phyloP scores from a whole-genome alignment of 2,329 filamentous ascomycete genomes.

The Stachybotrys chartarum region DNA sequence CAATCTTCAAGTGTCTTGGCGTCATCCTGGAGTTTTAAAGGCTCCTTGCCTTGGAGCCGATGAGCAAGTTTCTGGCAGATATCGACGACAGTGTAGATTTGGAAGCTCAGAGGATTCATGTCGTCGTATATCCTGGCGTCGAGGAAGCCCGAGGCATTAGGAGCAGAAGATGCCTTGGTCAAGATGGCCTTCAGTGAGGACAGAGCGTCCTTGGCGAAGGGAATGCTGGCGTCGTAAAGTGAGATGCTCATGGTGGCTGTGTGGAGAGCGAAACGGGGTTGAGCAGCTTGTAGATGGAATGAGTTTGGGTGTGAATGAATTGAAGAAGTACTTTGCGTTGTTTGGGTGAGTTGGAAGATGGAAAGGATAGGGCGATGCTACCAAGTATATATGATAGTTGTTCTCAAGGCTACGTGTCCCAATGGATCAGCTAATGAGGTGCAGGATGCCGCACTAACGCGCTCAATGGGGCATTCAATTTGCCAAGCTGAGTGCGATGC shows the following conservation, averaged over 20 bases:
- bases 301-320: too few relatives aligned
- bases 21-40: constrained; percentile 16
- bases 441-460: too few relatives aligned
- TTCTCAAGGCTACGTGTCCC: too few relatives aligned
- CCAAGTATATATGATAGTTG: too few relatives aligned
- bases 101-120: constrained; percentile 36
- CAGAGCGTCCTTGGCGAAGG: constrained; percentile 21
- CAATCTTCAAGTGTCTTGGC: constrained; percentile 25
- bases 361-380: too few relatives aligned
- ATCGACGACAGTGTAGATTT: constrained; percentile 26
- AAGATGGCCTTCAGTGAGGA: constrained; percentile 25
- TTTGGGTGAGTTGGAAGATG: too few relatives aligned
- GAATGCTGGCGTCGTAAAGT: constrained; percentile 33
- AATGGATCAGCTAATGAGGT: too few relatives aligned
- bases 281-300: too few relatives aligned
- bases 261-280: not conserved
- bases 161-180: constrained; percentile 15
- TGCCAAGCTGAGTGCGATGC: too few relatives aligned
- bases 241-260: constrained; percentile 26
- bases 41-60: constrained; percentile 23
- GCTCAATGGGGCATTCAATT: too few relatives aligned
- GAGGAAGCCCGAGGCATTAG: constrained; percentile 22
- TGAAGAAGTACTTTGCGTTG: too few relatives aligned
- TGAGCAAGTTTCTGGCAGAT: constrained; percentile 21
- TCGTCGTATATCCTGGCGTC: constrained; percentile 26